Evolutionary conservation across 2,329 filamentous ascomycete species (phyloP), one percentile per base, ranked within the genome.

Genomic region (Thielaviopsis cerberus): DNA sequence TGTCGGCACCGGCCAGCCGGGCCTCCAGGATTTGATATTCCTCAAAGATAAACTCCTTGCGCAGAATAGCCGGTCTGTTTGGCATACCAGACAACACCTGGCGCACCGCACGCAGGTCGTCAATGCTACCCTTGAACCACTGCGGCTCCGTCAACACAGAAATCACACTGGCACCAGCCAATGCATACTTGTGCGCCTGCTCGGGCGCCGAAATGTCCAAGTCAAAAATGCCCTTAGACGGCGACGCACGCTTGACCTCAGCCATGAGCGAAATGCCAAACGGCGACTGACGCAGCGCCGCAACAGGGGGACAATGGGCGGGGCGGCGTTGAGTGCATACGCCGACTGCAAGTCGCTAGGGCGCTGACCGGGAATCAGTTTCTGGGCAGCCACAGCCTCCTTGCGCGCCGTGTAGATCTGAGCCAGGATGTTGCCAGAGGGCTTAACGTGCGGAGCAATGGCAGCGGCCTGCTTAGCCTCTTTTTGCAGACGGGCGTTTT

Each of bases 41-140:
- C 52, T 97, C 90, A 66, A 97, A 98, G 48, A 98, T 82, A 66
- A 98, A 98, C 65, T 98, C 92, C 68, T 98, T 98, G 24, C 94
- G 83, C 27, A 98, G 73, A 13, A 98, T 80, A 1, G 91, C 94
- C 2, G 92, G 94, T 56, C 92, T 80, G 68, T 96, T 94, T 1
- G 88, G 84, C 83, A 98, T 89, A 13, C 86, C 85, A 64, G 89
- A 81, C n/a, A 98, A 74, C 54, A 87, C 89, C 69, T 91, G 86
- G 51, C 92, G 82, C 27, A 97, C 92, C 34, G 85, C 82, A 61
- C 86, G 81, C 57, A 98, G 73, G 68, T 98, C 92, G 60, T 98
- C 91, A 61, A 98, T 90, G 70, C 86, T 94, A 53, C 92, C 92
- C 72, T 96, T 97, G 76, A 98, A 98, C 92, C 92, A 98, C 67